A percentile compares a stretch with the other conserved stretches of the same genome.
phyloP scores from a whole-genome alignment of 2,329 filamentous ascomycete species.

The Fusarium brachygibbosum region DNA sequence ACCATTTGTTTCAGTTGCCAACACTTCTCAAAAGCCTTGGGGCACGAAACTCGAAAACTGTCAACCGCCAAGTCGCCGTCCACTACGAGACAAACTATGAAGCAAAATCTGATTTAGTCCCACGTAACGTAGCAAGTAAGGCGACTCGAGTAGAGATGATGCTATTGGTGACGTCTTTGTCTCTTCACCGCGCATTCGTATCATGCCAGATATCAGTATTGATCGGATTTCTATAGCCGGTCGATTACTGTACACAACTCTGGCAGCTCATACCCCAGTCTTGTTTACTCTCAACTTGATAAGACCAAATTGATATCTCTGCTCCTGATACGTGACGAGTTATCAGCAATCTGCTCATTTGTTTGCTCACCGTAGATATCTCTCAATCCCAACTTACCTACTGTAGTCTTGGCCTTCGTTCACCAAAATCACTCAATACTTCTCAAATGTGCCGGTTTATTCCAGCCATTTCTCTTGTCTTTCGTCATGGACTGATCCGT shows the following conservation, averaged over 20 bases:
- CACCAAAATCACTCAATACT: constrained; percentile 7
- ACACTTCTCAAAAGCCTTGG: neutral
- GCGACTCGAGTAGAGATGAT: neutral
- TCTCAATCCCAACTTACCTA: neutral
- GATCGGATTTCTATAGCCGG: constrained; percentile 6
- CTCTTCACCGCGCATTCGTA: constrained; percentile 33
- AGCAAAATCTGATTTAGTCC: constrained; percentile 8
- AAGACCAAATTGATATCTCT: neutral
- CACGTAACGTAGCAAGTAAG: constrained; percentile 11
- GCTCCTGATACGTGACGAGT: neutral
- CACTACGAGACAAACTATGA: constrained; percentile 2
- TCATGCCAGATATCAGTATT: constrained; percentile 6
- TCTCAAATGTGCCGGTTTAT: constrained; percentile 24
- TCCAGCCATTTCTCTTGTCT: constrained; percentile 36
- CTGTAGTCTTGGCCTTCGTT: neutral
- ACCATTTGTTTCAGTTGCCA: constrained; percentile 11
- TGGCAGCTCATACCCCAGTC: constrained; percentile 2
- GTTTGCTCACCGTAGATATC: neutral
- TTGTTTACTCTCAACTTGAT: neutral
- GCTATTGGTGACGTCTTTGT: constrained; percentile 31
- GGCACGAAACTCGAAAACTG: constrained; percentile 37
- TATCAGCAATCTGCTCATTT: neutral
- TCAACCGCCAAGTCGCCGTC: constrained; percentile 29
- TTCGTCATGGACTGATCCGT: constrained; percentile 35
- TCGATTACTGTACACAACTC: constrained; percentile 2